These are phyloP conservation scores for Talaromyces marneffei DNA, from an alignment of 2,329 filamentous ascomycete species.

Conservation along the genomic window DNA sequence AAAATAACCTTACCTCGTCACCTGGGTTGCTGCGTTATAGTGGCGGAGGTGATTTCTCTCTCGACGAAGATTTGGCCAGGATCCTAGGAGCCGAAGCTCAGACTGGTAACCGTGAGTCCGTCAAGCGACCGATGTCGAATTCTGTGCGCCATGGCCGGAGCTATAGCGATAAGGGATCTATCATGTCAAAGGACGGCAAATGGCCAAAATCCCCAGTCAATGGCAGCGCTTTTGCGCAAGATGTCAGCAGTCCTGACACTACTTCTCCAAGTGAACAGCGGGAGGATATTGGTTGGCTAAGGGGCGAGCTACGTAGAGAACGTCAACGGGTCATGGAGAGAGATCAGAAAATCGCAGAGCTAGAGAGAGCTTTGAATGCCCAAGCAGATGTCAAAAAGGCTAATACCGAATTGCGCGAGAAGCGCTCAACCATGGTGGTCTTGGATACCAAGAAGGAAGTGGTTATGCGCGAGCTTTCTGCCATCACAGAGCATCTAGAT, in stretches of 20 bases:
- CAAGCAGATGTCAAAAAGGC: slow-evolving; percentile 64
- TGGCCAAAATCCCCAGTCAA: slow-evolving; percentile 65
- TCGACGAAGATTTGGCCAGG: slow-evolving; percentile 93
- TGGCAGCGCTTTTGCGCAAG: slow-evolving; percentile 13
- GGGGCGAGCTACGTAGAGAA: slow-evolving; percentile 70
- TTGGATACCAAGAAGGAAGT: slow-evolving; percentile 93
- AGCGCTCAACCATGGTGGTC: slow-evolving; percentile 90
- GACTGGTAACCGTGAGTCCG: slow-evolving; percentile 58
- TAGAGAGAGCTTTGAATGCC: slow-evolving; percentile 56
- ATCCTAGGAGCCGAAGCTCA: slow-evolving; percentile 72
- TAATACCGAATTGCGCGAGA: slow-evolving; percentile 83
- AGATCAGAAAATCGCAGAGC: slow-evolving; percentile 77
- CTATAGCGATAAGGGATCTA: slow-evolving; percentile 64
- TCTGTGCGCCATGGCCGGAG: slow-evolving; percentile 89
- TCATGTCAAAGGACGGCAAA: slow-evolving; percentile 55
- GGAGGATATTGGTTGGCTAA: slow-evolving; percentile 61
- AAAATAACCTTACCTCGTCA: slow-evolving; percentile 48
- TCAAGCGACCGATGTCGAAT: slow-evolving; percentile 84
- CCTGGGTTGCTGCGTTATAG: slow-evolving; percentile 68
- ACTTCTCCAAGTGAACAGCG: slow-evolving; percentile 47
- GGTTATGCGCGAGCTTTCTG: slow-evolving; percentile 85
- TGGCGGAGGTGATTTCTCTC: slow-evolving; percentile 76
- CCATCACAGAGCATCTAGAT: slow-evolving; percentile 81
- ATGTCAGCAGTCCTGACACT: slow-evolving; percentile 66
- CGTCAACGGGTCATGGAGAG: slow-evolving; percentile 81